Evolutionary conservation across 2,329 filamentous ascomycete genomes (phyloP).

Genomic region (Epichloe sibirici): DNA sequence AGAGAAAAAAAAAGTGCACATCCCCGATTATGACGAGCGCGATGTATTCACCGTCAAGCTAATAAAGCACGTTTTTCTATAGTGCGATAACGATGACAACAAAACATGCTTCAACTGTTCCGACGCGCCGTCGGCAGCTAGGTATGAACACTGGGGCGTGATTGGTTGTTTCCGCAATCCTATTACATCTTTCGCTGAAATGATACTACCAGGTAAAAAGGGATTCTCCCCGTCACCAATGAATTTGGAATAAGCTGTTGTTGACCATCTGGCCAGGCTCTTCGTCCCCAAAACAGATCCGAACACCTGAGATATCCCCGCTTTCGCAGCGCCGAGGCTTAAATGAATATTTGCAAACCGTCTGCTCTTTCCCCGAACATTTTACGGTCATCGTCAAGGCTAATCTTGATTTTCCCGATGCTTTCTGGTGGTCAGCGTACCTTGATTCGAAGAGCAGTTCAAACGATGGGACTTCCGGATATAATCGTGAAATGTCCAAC

Average conservation of each 20-base stretch:
- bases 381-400: conserved; percentile 29
- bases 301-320: conserved; percentile 39
- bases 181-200: conserved; percentile 33
- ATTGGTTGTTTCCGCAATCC: conserved; percentile 41
- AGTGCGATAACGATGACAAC: conserved; percentile 42
- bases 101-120: conserved; percentile 37
- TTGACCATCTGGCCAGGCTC: conserved; percentile 21
- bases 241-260: neutral
- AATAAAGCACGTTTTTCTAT: neutral
- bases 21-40: neutral
- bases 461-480: conserved; percentile 8
- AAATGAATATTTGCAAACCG: conserved; percentile 38
- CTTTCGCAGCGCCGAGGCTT: conserved; percentile 35
- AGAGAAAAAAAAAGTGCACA: conserved; percentile 30
- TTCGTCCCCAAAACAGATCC: conserved; percentile 34
- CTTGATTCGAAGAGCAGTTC: conserved; percentile 21
- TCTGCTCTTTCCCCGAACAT: conserved; percentile 29
- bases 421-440: conserved; percentile 47
- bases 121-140: conserved; percentile 23
- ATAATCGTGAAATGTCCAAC: conserved; percentile 21
- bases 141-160: conserved; percentile 33
- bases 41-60: neutral
- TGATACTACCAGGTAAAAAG: conserved; percentile 36
- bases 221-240: neutral
- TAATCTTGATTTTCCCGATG: conserved; percentile 41